Evolutionary conservation across 176 grass and related monocot species (phyloP).

Genomic region (Zoysia pacifica): DNA sequence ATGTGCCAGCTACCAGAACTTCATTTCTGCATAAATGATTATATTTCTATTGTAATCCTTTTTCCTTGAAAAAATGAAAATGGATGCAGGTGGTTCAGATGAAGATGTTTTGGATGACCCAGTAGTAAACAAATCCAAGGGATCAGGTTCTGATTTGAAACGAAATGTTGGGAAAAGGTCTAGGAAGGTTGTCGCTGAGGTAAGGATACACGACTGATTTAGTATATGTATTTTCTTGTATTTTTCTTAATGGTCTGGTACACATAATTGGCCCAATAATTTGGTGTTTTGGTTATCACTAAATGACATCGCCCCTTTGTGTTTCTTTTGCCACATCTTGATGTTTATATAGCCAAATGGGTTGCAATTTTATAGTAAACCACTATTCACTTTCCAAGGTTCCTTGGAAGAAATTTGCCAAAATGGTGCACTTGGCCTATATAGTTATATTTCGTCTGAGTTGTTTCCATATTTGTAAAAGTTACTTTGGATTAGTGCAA

Average conservation of each 20-base stretch:
- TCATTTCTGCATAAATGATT: neutral
- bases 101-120: conserved; percentile 20
- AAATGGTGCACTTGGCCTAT: neutral
- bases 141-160: conserved; percentile 25
- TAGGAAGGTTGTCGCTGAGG: conserved; percentile 59
- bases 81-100: conserved; percentile 39
- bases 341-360: neutral
- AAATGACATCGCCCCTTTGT: neutral
- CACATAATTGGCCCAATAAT: neutral
- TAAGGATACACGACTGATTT: conserved; percentile 22
- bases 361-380: neutral
- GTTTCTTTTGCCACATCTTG: neutral
- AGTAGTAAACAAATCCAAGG: conserved; percentile 45
- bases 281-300: neutral
- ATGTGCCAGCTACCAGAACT: too few relatives aligned
- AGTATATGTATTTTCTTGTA: neutral
- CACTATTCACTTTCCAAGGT: neutral
- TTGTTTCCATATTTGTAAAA: too few relatives aligned
- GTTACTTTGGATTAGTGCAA: neutral
- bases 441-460: too few relatives aligned
- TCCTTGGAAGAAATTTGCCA: neutral
- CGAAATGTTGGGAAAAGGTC: conserved; percentile 52
- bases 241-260: neutral
- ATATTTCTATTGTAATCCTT: neutral
- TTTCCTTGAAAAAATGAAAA: conserved; percentile 9